These are phyloP conservation scores for Sphaerulina vaccinii DNA, from an alignment of 2,329 filamentous ascomycete genomes.

Conservation along the genomic window DNA sequence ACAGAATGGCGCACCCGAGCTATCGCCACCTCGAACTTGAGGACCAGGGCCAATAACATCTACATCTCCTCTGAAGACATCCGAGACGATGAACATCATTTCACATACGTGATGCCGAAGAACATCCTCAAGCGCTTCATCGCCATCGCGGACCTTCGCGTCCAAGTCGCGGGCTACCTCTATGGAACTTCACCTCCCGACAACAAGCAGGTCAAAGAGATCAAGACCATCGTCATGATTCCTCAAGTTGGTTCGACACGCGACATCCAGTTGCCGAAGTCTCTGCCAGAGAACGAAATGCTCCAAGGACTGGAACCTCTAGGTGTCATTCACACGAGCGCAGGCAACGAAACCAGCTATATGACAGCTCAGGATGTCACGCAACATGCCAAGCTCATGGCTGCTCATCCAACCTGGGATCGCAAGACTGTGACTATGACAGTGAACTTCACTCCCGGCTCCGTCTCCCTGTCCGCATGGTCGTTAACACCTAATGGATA, in stretches of 20 bases:
- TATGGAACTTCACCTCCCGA: slow-evolving; percentile 91
- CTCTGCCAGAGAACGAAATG: slow-evolving; percentile 88
- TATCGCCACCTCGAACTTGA: slow-evolving; percentile 92
- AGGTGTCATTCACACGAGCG: slow-evolving; percentile 91
- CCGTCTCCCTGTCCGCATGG: slow-evolving; percentile 92
- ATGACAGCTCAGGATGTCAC: slow-evolving; percentile 96
- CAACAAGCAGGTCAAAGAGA: slow-evolving; percentile 95
- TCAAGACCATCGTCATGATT: slow-evolving; percentile 94
- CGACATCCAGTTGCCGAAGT: slow-evolving; percentile 84
- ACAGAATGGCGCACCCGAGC: slow-evolving; percentile 97
- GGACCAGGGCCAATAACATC: slow-evolving; percentile 94
- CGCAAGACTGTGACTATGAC: slow-evolving; percentile 92
- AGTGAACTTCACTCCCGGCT: slow-evolving; percentile 94
- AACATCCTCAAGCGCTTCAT: slow-evolving; percentile 98
- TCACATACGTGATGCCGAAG: slow-evolving; percentile 98
- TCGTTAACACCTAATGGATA: slow-evolving; percentile 87
- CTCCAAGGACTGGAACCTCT: slow-evolving; percentile 83
- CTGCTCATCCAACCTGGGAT: slow-evolving; percentile 76
- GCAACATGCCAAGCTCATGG: slow-evolving; percentile 86
- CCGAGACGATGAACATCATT: slow-evolving; percentile 80
- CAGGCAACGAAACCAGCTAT: slow-evolving; percentile 91
- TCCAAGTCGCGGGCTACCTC: slow-evolving; percentile 93
- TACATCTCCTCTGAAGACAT: slow-evolving; percentile 97
- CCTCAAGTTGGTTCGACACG: slow-evolving; percentile 93
- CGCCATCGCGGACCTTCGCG: slow-evolving; percentile 90